Evolutionary conservation across 306 rosid genomes (phyloP).

Genomic region (apple (Malus domestica)): ASM211411v1 NC_041792.1:3818501-3819000

Average conservation of each 20-base stretch:
- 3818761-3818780: background rate
- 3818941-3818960: slow-evolving; percentile 12
- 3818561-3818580: background rate
- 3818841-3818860: background rate
- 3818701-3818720: background rate
- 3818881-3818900: background rate
- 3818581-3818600: background rate
- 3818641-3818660: background rate
- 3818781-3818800: background rate
- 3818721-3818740: background rate
- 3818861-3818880: background rate
- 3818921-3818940: background rate
- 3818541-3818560: background rate
- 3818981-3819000: slow-evolving; percentile 17
- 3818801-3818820: background rate
- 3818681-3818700: background rate
- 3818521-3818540: background rate
- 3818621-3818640: background rate
- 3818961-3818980: slow-evolving; percentile 24
- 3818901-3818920: background rate
- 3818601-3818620: background rate
- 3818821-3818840: background rate
- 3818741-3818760: background rate
- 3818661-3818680: background rate
- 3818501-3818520: too few relatives aligned